phyloP scores from a whole-genome alignment of 768 basidiomycete species.

The Podaxis carcinomalis region DNA sequence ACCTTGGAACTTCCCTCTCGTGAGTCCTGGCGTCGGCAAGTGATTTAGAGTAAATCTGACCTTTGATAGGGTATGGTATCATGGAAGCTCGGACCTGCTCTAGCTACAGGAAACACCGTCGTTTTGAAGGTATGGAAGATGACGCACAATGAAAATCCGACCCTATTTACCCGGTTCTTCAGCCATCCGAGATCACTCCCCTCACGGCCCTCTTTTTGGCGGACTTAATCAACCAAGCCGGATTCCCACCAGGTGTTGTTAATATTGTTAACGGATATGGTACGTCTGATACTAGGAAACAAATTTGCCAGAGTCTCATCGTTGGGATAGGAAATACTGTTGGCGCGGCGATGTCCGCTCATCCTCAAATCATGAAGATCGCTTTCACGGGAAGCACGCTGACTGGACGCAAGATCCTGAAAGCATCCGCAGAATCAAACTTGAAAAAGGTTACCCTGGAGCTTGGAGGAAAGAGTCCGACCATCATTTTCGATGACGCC shows the following conservation, averaged over 20 bases:
- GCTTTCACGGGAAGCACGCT: constrained; percentile 79
- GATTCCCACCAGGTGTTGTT: constrained; percentile 72
- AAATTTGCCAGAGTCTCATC: not conserved
- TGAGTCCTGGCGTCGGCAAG: not conserved
- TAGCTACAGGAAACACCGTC: constrained; percentile 72
- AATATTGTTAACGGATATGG: constrained; percentile 72
- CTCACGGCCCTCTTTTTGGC: constrained; percentile 52
- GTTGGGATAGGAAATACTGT: constrained; percentile 37
- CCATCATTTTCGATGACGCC: constrained; percentile 26
- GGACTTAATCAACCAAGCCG: constrained; percentile 60
- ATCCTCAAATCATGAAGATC: constrained; percentile 63
- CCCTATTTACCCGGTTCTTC: not conserved
- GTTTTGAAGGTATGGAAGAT: constrained; percentile 48
- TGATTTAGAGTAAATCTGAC: not conserved
- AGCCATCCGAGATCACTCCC: constrained; percentile 73
- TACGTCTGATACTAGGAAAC: not conserved
- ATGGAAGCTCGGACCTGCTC: constrained; percentile 72
- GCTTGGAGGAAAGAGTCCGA: constrained; percentile 68
- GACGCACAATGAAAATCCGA: not conserved
- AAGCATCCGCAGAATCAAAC: constrained; percentile 71
- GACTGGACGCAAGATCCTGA: constrained; percentile 70
- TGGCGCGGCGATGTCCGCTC: constrained; percentile 63
- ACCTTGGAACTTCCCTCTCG: constrained; percentile 53
- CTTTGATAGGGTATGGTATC: constrained; percentile 38
- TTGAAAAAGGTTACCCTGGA: constrained; percentile 76